Base-by-base conservation (phyloP, 495 filamentous ascomycete species). In the Penicillium diatomitis region DNA sequence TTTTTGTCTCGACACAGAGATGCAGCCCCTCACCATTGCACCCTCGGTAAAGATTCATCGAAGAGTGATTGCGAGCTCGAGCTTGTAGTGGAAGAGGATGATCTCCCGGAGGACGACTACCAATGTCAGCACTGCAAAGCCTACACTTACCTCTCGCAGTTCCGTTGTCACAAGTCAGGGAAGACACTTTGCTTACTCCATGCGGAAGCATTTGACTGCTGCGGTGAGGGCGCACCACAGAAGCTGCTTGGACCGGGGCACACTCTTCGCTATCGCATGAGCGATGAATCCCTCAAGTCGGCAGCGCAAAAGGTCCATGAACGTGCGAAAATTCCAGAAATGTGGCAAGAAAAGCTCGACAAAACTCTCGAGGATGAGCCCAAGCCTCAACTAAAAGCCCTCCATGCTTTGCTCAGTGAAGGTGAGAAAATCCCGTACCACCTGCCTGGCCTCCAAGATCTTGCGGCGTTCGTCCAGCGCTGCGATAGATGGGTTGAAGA, bases 401-500 rank as follows among this genome's bases (percentile, higher is more conserved):
- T 97, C 55, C 86, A 89, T 54, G 80, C 79, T 46, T 78, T 99
- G 45, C 74, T 97, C 30, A 85, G 77, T 66, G 92, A 99, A 78
- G 92, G 94, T 68, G 92, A 99, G 70, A 88, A 88, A 73, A 97
- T 97, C 64, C 89, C 90, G 50, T 96, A 87, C 75, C 87, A 90
- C 54, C 76, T 99, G 51, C 81, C 85, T 54, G 88, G 88, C 53
- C 76, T 99, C 48, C 79, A 84, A 56, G 77, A 82, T 59, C 81
- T 99, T 61, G 86, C 82, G 69, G 76, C 79, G 52, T 97, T 91
- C 72, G 92, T 97, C 65, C 88, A 94, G 56, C 83, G 85, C 56
- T 96, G 90, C 72, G 92, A 95, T 68, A 90, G 95, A 65, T 95
- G 94, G 88, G 89, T 96, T 53, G 92, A 99, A 53, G 91, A 96